Conservation (phyloP, 257 asterid genomes). For the Plantago major region DNA sequence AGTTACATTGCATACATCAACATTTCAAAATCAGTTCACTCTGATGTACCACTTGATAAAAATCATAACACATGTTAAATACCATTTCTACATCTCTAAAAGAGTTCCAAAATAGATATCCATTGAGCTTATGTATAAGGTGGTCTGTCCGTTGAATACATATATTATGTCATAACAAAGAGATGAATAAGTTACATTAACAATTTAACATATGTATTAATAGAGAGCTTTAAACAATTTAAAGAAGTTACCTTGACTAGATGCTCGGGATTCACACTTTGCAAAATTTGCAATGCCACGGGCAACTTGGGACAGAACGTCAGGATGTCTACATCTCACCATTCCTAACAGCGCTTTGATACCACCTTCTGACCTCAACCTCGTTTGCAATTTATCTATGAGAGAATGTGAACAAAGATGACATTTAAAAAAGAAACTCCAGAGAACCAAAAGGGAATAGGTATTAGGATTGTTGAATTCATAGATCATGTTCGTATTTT, state of each 20-base stretch:
- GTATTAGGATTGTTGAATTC: background rate
- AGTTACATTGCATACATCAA: no score
- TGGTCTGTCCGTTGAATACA: no score
- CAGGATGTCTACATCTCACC: conserved; percentile 97
- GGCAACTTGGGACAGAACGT: conserved; percentile 94
- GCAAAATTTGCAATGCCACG: conserved; percentile 99
- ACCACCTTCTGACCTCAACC: conserved; percentile 97
- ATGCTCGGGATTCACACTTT: conserved; percentile 91
- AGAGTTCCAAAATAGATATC: no score
- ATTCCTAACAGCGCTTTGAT: conserved; percentile 92
- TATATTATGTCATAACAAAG: no score
- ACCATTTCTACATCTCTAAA: no score
- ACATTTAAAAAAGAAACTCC: background rate
- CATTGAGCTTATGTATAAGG: no score
- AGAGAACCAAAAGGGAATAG: background rate
- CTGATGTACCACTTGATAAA: no score
- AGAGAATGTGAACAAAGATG: conserved; percentile 14
- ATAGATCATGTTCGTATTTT: background rate
- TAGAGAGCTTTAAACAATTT: no score
- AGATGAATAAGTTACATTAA: no score
- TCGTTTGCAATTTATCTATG: conserved; percentile 84
- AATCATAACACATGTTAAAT: no score
- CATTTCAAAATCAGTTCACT: no score
- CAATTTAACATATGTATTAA: background rate
- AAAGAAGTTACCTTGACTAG: conserved; percentile 60